A percentile compares a stretch with the other conserved stretches of the same genome.
Conservation (phyloP, 768 basidiomycete genomes). For the Auricularia sp. region DNA sequence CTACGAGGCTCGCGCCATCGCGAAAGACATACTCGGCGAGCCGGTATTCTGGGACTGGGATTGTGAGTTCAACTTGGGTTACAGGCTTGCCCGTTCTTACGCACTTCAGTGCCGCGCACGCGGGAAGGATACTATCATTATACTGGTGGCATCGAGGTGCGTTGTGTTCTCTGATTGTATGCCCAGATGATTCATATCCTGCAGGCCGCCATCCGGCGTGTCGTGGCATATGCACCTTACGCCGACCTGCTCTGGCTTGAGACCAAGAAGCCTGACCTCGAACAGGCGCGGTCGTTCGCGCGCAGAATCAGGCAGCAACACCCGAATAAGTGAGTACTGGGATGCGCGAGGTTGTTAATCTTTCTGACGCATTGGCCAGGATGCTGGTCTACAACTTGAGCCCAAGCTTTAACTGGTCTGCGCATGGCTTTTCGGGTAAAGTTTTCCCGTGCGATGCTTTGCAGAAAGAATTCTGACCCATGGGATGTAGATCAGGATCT, state of each 20-base stretch:
- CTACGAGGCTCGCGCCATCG: constrained; percentile 56
- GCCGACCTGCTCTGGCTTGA: constrained; percentile 90
- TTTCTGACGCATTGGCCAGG: constrained; percentile 24
- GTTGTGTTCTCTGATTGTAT: background rate
- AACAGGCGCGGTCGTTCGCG: constrained; percentile 70
- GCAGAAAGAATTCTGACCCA: background rate
- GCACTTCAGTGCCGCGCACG: constrained; percentile 61
- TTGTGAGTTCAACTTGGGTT: constrained; percentile 34
- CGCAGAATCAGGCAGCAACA: constrained; percentile 58
- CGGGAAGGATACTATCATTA: constrained; percentile 89
- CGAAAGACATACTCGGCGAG: constrained; percentile 60
- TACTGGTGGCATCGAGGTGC: constrained; percentile 63
- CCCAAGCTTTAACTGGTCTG: constrained; percentile 90
- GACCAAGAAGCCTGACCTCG: constrained; percentile 78
- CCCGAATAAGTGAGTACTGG: constrained; percentile 52
- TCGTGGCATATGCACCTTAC: constrained; percentile 70
- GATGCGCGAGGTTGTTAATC: constrained; percentile 1
- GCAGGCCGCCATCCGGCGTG: constrained; percentile 70
- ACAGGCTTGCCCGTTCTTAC: background rate
- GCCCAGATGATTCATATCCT: constrained; percentile 5
- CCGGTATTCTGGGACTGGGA: constrained; percentile 86
- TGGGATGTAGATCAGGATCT: constrained; percentile 46
- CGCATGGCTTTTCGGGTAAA: constrained; percentile 63
- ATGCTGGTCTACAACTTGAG: constrained; percentile 91
- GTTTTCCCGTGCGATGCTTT: background rate